A percentile compares a stretch with the other conserved stretches of the same genome.
Conservation (phyloP, 192 early-diverging fungal genomes). For the Coemansia sp. region DNA sequence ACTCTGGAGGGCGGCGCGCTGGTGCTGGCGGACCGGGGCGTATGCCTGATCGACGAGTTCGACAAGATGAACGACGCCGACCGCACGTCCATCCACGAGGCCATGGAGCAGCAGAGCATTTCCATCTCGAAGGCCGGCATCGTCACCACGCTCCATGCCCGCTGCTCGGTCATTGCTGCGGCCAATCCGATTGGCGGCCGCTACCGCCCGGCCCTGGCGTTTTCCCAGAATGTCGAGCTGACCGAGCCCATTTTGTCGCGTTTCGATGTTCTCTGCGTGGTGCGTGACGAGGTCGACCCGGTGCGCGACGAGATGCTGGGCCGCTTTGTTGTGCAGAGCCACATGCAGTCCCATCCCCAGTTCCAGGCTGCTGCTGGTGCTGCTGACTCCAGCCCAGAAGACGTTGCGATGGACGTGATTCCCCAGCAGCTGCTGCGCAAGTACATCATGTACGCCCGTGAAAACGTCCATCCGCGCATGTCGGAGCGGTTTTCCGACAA, state of each 20-base stretch:
- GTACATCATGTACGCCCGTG: constrained; percentile 85
- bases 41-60: constrained; percentile 88
- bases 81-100: constrained; percentile 92
- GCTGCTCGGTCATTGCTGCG: constrained; percentile 77
- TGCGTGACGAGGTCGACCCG: constrained; percentile 89
- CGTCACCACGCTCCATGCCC: constrained; percentile 78
- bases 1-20: constrained; percentile 86
- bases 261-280: constrained; percentile 96
- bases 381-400: constrained; percentile 27
- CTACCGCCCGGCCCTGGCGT: constrained; percentile 85
- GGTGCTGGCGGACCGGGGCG: constrained; percentile 82
- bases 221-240: constrained; percentile 96
- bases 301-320: constrained; percentile 87
- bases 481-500: constrained; percentile 86
- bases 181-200: constrained; percentile 84
- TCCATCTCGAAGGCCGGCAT: constrained; percentile 89
- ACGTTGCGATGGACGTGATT: constrained; percentile 57
- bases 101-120: constrained; percentile 88
- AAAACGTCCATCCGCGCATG: constrained; percentile 73
- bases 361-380: constrained; percentile 24
- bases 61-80: constrained; percentile 92
- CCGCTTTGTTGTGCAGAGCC: constrained; percentile 89
- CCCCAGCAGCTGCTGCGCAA: constrained; percentile 79
- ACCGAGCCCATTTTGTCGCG: constrained; percentile 98
- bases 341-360: constrained; percentile 87